Percentiles rank a stretch among this genome's conserved stretches.
Evolutionary conservation across 2,329 filamentous ascomycete species (phyloP).

Genomic region (Fusarium tjaetaba): DNA sequence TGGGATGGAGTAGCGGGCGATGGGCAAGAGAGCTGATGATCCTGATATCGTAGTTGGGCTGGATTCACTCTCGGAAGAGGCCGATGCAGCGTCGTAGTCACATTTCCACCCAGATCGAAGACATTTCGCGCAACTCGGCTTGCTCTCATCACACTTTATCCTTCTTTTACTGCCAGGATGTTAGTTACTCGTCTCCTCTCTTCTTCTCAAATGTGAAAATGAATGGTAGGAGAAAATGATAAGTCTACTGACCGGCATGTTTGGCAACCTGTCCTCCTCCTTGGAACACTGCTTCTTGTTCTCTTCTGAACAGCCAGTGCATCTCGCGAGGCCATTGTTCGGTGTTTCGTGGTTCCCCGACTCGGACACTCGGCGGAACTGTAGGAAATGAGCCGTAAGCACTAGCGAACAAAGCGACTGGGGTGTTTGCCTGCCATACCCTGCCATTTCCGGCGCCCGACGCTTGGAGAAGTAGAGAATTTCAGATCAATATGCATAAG

Average conservation of each 20-base stretch:
- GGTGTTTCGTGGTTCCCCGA: neutral
- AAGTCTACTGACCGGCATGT: neutral
- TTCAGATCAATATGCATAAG: neutral
- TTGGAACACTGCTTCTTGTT: neutral
- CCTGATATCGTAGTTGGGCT: rapidly evolving
- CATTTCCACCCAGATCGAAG: constrained; percentile 5
- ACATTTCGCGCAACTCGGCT: neutral
- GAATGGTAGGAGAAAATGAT: too few relatives aligned
- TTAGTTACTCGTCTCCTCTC: neutral
- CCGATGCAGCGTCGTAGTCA: neutral
- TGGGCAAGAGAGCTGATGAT: neutral
- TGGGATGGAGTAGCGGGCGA: constrained; percentile 1
- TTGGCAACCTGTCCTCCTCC: constrained; percentile 8
- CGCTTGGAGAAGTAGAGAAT: too few relatives aligned
- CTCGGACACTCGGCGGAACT: neutral
- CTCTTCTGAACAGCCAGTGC: neutral
- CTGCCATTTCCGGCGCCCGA: too few relatives aligned
- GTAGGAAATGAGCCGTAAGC: neutral
- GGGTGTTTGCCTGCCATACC: neutral
- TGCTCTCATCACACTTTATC: constrained; percentile 12
- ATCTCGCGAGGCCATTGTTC: neutral
- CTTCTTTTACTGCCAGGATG: neutral
- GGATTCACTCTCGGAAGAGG: too few relatives aligned
- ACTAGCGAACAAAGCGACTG: neutral
- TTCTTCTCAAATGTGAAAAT: too few relatives aligned